Conservation (phyloP, 345 rosid genomes). For the Dovyalis caffra region DNA sequence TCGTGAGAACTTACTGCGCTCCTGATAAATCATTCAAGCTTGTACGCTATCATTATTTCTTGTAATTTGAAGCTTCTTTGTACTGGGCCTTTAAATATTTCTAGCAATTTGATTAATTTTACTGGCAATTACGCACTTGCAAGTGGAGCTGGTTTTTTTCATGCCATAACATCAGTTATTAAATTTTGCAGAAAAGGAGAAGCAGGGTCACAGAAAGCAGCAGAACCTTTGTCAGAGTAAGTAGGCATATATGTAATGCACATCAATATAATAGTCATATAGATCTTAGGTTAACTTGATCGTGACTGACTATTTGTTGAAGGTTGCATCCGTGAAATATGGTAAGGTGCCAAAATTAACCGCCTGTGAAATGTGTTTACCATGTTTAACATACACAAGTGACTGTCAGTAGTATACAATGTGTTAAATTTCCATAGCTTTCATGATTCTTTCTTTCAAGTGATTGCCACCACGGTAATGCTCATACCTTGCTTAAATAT, state of each 20-base stretch:
- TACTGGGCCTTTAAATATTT: neutral
- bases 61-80: neutral
- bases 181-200: conserved; percentile 35
- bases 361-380: neutral
- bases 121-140: neutral
- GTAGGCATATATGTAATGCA: conserved; percentile 7
- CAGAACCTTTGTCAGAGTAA: conserved; percentile 42
- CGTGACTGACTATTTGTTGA: neutral
- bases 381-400: neutral
- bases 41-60: neutral
- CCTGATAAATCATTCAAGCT: neutral
- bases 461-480: neutral
- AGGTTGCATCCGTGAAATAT: neutral
- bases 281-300: neutral
- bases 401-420: neutral
- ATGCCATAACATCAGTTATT: neutral
- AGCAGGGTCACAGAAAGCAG: conserved; percentile 25
- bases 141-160: neutral
- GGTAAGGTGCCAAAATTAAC: neutral
- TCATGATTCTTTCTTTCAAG: neutral
- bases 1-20: neutral
- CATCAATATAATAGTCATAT: neutral
- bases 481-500: neutral
- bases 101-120: neutral
- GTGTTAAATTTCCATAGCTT: neutral